phyloP scores from a whole-genome alignment of 140 eudicot species.

The Cichorium intybus region DNA sequence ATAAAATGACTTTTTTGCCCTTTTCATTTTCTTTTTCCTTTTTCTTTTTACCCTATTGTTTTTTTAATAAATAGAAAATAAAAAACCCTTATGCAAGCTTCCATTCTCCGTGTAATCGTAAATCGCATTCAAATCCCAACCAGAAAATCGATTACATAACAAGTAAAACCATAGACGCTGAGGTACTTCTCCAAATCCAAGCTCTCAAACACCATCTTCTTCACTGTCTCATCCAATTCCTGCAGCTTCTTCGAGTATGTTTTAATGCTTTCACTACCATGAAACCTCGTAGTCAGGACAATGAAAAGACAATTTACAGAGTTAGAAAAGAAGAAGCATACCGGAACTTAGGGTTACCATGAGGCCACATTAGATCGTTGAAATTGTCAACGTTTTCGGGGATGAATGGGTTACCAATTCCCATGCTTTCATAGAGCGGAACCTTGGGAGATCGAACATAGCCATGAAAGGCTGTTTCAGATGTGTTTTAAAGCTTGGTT shows the following conservation, averaged over 20 bases:
- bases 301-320: not conserved
- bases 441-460: slow-evolving; percentile 53
- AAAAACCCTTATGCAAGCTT: too few species aligned
- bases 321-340: slow-evolving; percentile 12
- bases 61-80: too few species aligned
- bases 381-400: slow-evolving; percentile 35
- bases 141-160: too few species aligned
- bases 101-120: too few species aligned
- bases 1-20: too few species aligned
- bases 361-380: slow-evolving; percentile 47
- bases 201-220: slow-evolving; percentile 62
- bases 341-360: slow-evolving; percentile 49
- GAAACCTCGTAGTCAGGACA: not conserved
- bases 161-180: too few species aligned
- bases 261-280: slow-evolving; percentile 21
- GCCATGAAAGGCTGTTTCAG: slow-evolving; percentile 62
- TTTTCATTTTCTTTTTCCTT: too few species aligned
- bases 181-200: slow-evolving; percentile 44
- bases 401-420: slow-evolving; percentile 36
- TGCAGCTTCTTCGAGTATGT: slow-evolving; percentile 32
- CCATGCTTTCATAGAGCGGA: slow-evolving; percentile 65
- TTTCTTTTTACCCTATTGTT: too few species aligned
- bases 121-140: too few species aligned
- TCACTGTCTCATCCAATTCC: slow-evolving; percentile 49
- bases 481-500: slow-evolving; percentile 44